Base-by-base conservation (phyloP, 371 early-diverging fungal genomes). In the Mucor velutinosus region DNA sequence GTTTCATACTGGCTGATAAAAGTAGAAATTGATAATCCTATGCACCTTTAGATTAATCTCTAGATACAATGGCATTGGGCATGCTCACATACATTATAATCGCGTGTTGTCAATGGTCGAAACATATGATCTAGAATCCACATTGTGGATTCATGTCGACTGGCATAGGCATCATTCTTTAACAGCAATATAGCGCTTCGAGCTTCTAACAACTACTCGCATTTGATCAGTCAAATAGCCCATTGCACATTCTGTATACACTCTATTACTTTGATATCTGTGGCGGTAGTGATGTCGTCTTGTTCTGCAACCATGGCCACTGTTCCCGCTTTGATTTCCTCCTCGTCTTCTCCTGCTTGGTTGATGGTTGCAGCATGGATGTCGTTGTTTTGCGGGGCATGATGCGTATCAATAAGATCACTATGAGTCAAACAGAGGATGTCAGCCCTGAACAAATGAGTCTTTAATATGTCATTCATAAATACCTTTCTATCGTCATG, bases 111-210 rank as follows among this genome's bases (percentile, higher is more conserved):
- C 7, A 74, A 32, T 10, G 74, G 74, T 7, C 65, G 65, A 57
- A 74, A 74, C 30, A 67, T 53, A 39, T 74, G 67, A 14, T 70
- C 64, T 4, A 74, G 41, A 35, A 74, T 37, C 74, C 74, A 74
- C 62, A 74, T 61, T 6, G 65, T 63, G 0, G 58, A 45, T 7
- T 73, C 70, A 67, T 65, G 65, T 4, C 61, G 61, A 35, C 56
- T 63, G 15, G 35, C 62, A 33, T 64, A 63, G 3, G 25, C 11
- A 47, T 58, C 30, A 1, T 37, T 25, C 11, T 66, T 73, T 32
- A 57, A 56, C 23, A 73, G 58, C 47, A 73, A 49, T 21, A 73
- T 51, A 15, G 73, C 73, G 23, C 66, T 69, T 14, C 69, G 69
- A 43, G 73, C 73, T 49, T 73, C 73, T 10, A 62, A 4, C 21